A percentile compares a stretch with the other conserved stretches of the same genome.
These are phyloP conservation scores for Nemania sp. DNA, from an alignment of 2,329 filamentous ascomycete species.

Conservation along the genomic window DNA sequence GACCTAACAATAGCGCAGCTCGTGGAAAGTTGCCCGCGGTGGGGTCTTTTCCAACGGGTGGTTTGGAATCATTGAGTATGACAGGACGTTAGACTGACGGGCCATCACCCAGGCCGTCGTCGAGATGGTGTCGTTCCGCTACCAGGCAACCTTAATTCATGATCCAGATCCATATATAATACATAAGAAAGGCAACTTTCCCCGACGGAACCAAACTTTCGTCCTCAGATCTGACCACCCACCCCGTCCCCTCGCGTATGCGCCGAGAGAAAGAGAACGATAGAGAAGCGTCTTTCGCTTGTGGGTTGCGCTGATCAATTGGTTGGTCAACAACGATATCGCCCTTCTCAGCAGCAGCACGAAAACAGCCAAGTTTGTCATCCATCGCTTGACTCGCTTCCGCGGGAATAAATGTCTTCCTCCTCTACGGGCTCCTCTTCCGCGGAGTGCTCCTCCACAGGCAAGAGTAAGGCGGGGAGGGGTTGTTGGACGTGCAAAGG, in stretches of 20 bases:
- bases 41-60: background rate
- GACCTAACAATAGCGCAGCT: background rate
- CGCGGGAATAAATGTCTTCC: too few relatives aligned
- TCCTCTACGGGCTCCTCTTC: too few relatives aligned
- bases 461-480: conserved; percentile 14
- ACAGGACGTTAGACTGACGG: background rate
- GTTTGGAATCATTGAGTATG: too few relatives aligned
- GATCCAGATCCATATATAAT: background rate
- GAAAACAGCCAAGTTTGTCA: too few relatives aligned
- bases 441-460: background rate
- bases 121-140: background rate
- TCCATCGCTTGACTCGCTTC: too few relatives aligned
- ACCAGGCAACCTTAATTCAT: background rate
- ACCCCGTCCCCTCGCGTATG: too few relatives aligned
- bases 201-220: conserved; percentile 1
- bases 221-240: background rate
- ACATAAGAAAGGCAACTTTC: conserved; percentile 15
- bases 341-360: background rate
- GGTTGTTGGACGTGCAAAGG: conserved; percentile 30
- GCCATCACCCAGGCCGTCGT: background rate
- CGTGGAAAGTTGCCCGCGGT: conserved; percentile 24
- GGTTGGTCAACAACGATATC: too few relatives aligned
- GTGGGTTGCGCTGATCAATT: background rate
- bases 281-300: background rate
- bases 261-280: too few relatives aligned